phyloP scores from a whole-genome alignment of 441 rosid genomes.

The Bocquillonia castaneifolia region DNA sequence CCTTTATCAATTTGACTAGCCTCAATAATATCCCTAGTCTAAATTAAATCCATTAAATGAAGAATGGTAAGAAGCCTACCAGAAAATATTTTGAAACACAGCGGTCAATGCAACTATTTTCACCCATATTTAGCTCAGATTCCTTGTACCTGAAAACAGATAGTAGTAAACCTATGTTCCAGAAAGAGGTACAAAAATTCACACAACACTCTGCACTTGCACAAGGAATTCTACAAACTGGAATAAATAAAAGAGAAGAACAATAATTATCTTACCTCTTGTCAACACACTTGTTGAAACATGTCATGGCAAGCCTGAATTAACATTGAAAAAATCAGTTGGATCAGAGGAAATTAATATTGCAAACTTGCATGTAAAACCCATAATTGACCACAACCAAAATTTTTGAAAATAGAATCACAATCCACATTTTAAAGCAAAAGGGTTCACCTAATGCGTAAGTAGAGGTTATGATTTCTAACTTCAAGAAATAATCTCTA shows the following conservation, averaged over 20 bases:
- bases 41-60: background rate
- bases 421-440: background rate
- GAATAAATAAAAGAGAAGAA: background rate
- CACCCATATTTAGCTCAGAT: slow-evolving; percentile 92
- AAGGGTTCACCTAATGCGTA: no score
- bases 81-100: slow-evolving; percentile 95
- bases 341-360: slow-evolving; percentile 6
- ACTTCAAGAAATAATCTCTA: background rate
- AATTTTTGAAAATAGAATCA: background rate
- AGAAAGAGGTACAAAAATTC: background rate
- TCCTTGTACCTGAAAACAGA: slow-evolving; percentile 70
- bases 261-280: slow-evolving; percentile 48
- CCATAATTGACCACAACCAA: background rate
- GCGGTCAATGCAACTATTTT: slow-evolving; percentile 97
- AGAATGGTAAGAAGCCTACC: slow-evolving; percentile 35
- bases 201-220: background rate
- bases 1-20: background rate
- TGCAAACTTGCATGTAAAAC: background rate
- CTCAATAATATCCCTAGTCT: background rate
- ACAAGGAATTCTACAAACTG: background rate
- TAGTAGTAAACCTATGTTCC: slow-evolving; percentile 1
- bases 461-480: background rate
- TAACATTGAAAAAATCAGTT: background rate
- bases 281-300: slow-evolving; percentile 89
- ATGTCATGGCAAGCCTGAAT: slow-evolving; percentile 81